Conservation (phyloP, 148 eudicot species). For the Nepenthes gracilis region DNA sequence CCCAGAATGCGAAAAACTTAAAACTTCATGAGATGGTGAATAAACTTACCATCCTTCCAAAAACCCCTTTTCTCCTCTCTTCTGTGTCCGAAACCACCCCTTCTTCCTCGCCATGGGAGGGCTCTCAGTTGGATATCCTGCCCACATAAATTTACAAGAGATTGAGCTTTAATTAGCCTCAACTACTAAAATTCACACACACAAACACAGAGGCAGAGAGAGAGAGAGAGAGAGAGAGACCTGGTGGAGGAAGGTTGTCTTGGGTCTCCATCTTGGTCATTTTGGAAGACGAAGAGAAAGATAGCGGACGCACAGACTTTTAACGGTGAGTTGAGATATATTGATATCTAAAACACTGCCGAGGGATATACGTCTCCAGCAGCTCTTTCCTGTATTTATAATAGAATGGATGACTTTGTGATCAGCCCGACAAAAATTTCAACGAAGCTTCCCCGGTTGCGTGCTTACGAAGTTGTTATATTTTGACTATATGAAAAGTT, state of each 20-base stretch:
- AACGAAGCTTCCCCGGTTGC: too few relatives aligned
- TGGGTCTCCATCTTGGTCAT: constrained; percentile 1
- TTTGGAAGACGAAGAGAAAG: background rate
- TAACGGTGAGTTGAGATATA: too few relatives aligned
- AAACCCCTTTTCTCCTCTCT: background rate
- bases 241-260: background rate
- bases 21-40: too few relatives aligned
- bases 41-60: background rate
- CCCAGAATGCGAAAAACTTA: too few relatives aligned
- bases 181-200: background rate
- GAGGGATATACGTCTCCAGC: too few relatives aligned
- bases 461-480: too few relatives aligned
- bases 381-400: too few relatives aligned
- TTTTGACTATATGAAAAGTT: too few relatives aligned
- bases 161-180: background rate
- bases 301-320: too few relatives aligned
- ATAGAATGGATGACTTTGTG: too few relatives aligned
- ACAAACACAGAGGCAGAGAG: background rate
- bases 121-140: constrained; percentile 2
- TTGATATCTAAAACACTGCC: too few relatives aligned
- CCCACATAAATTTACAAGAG: background rate
- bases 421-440: too few relatives aligned
- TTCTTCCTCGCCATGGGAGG: background rate
- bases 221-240: background rate
- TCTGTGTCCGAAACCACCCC: constrained; percentile 1